Percentiles rank a stretch among this genome's conserved stretches.
Evolutionary conservation across 768 basidiomycete genomes (phyloP).

Genomic region (Leccinum barrowsii): DNA sequence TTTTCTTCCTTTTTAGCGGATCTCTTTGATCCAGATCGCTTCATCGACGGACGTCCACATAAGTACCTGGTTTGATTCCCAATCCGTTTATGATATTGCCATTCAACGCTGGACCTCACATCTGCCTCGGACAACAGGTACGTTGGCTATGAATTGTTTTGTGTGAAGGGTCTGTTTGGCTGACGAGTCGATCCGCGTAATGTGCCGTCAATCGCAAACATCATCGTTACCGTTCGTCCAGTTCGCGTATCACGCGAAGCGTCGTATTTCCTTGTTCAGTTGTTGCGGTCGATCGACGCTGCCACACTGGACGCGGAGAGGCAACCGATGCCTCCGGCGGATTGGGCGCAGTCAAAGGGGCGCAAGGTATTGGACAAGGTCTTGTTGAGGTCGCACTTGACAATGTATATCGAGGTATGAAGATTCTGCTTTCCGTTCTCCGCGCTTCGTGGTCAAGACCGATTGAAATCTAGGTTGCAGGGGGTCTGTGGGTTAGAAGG

Average conservation of each 20-base stretch:
- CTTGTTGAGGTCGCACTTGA: constrained; percentile 37
- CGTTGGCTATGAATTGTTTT: constrained; percentile 17
- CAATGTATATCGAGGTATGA: constrained; percentile 41
- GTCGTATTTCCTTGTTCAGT: constrained; percentile 50
- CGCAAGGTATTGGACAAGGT: constrained; percentile 41
- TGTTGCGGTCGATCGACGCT: constrained; percentile 46
- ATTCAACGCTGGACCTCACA: constrained; percentile 64
- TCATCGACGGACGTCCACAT: constrained; percentile 52
- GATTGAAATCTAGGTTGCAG: constrained; percentile 1
- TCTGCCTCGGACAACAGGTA: constrained; percentile 54
- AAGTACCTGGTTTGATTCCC: constrained; percentile 47
- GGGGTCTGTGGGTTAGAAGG: constrained; percentile 27
- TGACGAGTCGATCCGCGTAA: background rate
- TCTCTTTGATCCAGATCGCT: constrained; percentile 62
- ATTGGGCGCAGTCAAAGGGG: constrained; percentile 32
- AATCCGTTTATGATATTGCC: constrained; percentile 70
- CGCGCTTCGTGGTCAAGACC: background rate
- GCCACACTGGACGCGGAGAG: constrained; percentile 38
- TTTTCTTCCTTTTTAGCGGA: constrained; percentile 15
- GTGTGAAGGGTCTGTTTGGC: background rate
- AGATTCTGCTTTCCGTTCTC: background rate
- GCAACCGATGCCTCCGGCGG: constrained; percentile 32
- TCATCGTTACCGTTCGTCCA: constrained; percentile 10
- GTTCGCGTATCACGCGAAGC: constrained; percentile 54
- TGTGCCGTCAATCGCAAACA: background rate